Evolutionary conservation across 108 stramenopile genomes (phyloP).

Genomic region (Bacterosira constricta): DNA sequence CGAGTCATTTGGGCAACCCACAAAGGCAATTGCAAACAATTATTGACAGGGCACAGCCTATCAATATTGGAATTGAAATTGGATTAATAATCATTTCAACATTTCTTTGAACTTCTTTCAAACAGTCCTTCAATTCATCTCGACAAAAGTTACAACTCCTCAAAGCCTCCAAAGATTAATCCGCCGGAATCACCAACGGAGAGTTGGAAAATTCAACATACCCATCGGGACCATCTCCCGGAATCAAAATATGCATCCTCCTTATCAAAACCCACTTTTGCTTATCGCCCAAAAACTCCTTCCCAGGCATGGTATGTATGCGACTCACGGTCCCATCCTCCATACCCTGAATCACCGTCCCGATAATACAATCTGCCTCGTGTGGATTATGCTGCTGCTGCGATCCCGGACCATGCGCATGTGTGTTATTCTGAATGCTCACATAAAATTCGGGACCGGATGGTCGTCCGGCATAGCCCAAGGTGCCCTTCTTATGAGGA

Average conservation of each 20-base stretch:
- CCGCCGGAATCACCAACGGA: slow-evolving; percentile 14
- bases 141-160: too few relatives aligned
- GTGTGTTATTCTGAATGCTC: slow-evolving; percentile 70
- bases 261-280: slow-evolving; percentile 60
- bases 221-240: slow-evolving; percentile 24
- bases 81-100: too few relatives aligned
- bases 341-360: slow-evolving; percentile 71
- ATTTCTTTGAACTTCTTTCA: too few relatives aligned
- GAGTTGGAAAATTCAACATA: slow-evolving; percentile 41
- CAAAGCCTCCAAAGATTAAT: too few relatives aligned
- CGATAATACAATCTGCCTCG: slow-evolving; percentile 93
- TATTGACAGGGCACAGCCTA: too few relatives aligned
- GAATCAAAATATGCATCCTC: slow-evolving; percentile 62
- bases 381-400: slow-evolving; percentile 85
- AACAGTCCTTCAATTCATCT: too few relatives aligned
- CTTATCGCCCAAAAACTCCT: slow-evolving; percentile 56
- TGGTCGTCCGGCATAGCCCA: slow-evolving; percentile 89
- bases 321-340: slow-evolving; percentile 59
- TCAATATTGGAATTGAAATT: too few relatives aligned
- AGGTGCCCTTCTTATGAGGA: slow-evolving; percentile 80
- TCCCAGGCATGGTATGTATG: slow-evolving; percentile 64
- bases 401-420: slow-evolving; percentile 82
- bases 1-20: too few relatives aligned
- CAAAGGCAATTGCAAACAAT: too few relatives aligned
- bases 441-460: slow-evolving; percentile 85